Percentiles rank a stretch among this genome's conserved stretches.
Conservation (phyloP, 2,329 filamentous ascomycete genomes). For the Chalaropsis ovoidea region DNA sequence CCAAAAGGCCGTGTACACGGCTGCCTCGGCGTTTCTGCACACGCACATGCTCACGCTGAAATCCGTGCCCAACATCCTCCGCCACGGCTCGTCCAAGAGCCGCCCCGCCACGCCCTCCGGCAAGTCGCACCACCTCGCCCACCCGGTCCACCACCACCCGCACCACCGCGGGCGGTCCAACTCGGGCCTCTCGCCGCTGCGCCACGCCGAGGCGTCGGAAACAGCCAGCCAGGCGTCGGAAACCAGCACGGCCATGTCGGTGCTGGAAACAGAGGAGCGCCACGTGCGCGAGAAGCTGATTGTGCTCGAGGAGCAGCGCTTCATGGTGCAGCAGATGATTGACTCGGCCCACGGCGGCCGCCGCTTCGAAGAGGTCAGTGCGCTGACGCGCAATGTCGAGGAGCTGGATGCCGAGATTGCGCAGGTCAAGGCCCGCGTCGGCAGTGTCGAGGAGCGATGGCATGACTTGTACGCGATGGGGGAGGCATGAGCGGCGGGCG, state of each 20-base stretch:
- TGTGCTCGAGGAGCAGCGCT: slow-evolving; percentile 82
- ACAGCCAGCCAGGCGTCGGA: slow-evolving; percentile 44
- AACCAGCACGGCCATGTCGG: slow-evolving; percentile 37
- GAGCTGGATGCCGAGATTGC: slow-evolving; percentile 74
- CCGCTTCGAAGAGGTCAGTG: slow-evolving; percentile 77
- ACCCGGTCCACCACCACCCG: slow-evolving; percentile 6
- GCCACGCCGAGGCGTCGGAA: slow-evolving; percentile 38
- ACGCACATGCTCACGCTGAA: slow-evolving; percentile 85
- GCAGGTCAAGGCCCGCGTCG: slow-evolving; percentile 52
- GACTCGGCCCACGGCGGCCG: slow-evolving; percentile 62
- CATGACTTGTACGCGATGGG: slow-evolving; percentile 25
- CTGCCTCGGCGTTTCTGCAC: slow-evolving; percentile 74
- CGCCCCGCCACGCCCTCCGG: not conserved
- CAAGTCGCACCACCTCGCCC: not conserved
- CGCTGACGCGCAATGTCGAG: slow-evolving; percentile 67
- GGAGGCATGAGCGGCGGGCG: not conserved
- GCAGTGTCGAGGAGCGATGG: slow-evolving; percentile 47
- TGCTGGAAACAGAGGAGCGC: slow-evolving; percentile 73
- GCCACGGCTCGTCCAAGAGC: slow-evolving; percentile 28
- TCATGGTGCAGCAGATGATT: slow-evolving; percentile 81
- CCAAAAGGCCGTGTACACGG: slow-evolving; percentile 71
- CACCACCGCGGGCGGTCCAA: slow-evolving; percentile 1
- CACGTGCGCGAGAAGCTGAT: slow-evolving; percentile 68
- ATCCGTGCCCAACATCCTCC: slow-evolving; percentile 56
- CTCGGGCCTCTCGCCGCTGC: slow-evolving; percentile 34